phyloP scores from a whole-genome alignment of 495 filamentous ascomycete genomes.

The Aspergillus leporis region DNA sequence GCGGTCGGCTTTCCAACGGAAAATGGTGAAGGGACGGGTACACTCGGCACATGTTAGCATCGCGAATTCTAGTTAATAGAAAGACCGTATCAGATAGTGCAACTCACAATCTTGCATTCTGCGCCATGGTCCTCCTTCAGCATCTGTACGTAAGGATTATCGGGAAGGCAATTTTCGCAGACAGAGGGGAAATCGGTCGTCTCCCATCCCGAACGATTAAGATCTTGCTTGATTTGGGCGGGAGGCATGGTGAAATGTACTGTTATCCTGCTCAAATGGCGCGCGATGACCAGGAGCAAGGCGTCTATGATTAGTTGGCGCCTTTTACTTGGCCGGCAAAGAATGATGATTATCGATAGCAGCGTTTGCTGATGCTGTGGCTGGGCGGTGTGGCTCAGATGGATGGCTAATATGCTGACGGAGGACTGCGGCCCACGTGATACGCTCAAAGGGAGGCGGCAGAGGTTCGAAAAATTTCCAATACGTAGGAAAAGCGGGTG shows the following conservation, averaged over 20 bases:
- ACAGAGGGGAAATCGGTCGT: conserved; percentile 74
- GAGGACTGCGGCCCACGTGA: conserved; percentile 12
- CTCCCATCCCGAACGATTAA: conserved; percentile 96
- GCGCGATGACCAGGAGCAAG: background rate
- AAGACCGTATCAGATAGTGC: background rate
- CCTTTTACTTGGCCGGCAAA: background rate
- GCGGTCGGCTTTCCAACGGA: conserved; percentile 90
- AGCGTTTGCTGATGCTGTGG: conserved; percentile 12
- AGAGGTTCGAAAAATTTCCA: conserved; percentile 2
- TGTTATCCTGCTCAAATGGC: conserved; percentile 1
- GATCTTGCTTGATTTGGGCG: conserved; percentile 87
- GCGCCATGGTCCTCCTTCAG: conserved; percentile 92
- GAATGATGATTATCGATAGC: conserved; percentile 32
- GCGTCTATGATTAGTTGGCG: background rate
- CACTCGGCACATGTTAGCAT: conserved; percentile 48
- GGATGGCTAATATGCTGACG: conserved; percentile 18
- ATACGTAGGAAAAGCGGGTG: background rate
- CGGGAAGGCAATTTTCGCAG: conserved; percentile 81
- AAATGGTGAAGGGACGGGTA: conserved; percentile 93
- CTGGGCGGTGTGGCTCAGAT: conserved; percentile 14
- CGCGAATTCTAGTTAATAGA: background rate
- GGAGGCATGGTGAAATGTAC: conserved; percentile 44
- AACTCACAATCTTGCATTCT: conserved; percentile 56
- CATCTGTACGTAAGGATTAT: conserved; percentile 98
- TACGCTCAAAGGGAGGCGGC: background rate